These are phyloP conservation scores for Teratosphaeria pseudoeucalypti DNA, from an alignment of 2,329 filamentous ascomycete genomes.

Conservation along the genomic window DNA sequence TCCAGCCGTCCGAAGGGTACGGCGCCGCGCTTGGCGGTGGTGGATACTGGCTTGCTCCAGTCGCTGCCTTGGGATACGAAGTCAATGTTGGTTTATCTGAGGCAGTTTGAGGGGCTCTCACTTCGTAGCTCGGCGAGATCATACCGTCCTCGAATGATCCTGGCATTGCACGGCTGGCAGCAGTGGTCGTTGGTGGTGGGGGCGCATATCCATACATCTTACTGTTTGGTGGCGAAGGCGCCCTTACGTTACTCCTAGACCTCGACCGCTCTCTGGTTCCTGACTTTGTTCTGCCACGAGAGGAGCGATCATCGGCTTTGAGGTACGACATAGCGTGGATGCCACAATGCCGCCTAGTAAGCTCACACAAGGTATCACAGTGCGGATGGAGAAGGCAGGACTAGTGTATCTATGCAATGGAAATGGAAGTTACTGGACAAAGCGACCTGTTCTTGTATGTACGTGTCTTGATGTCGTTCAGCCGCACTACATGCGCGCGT, in stretches of 20 bases:
- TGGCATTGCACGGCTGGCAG: conserved; percentile 8
- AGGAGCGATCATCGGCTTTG: conserved; percentile 30
- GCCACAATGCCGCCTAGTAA: background rate
- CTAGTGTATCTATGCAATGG: background rate
- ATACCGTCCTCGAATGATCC: conserved; percentile 11
- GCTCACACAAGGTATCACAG: background rate
- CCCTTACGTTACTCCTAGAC: conserved; percentile 30
- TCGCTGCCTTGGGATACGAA: conserved; percentile 7
- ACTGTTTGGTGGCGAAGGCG: conserved; percentile 15
- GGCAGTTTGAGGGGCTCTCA: conserved; percentile 26
- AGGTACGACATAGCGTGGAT: conserved; percentile 22
- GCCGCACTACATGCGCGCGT: background rate
- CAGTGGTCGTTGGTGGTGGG: conserved; percentile 1
- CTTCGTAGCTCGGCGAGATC: conserved; percentile 28
- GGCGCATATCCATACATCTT: conserved; percentile 12
- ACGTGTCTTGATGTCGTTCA: background rate
- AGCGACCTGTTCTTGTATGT: background rate
- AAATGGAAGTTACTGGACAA: background rate
- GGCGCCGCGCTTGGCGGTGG: conserved; percentile 9
- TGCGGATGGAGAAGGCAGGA: background rate
- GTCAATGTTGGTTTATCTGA: conserved; percentile 5
- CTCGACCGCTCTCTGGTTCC: conserved; percentile 27
- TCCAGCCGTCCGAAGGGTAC: conserved; percentile 26
- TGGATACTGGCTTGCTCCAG: conserved; percentile 7
- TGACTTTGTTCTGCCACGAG: conserved; percentile 34